Conservation (phyloP, 805 yeast genomes). For the Vanderwaltozyma tropicalis region DNA sequence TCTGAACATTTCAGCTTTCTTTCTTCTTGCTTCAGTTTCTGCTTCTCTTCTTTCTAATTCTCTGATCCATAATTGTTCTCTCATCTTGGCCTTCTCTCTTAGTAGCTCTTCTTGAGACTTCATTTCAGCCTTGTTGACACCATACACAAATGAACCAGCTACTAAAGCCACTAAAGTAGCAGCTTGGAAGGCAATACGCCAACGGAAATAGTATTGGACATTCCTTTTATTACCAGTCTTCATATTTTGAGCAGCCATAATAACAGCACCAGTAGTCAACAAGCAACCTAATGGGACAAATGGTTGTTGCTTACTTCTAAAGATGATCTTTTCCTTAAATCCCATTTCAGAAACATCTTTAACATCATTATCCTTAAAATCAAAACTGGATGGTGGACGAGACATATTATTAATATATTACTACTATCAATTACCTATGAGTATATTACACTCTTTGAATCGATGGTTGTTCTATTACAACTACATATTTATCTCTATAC, state of each 20-base stretch:
- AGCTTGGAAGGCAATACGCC: slow-evolving; percentile 83
- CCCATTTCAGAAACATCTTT: slow-evolving; percentile 3
- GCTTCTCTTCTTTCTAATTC: slow-evolving; percentile 81
- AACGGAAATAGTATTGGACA: slow-evolving; percentile 81
- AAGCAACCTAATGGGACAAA: slow-evolving; percentile 76
- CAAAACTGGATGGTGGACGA: slow-evolving; percentile 23
- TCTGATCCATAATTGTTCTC: slow-evolving; percentile 83
- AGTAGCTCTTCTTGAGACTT: slow-evolving; percentile 53
- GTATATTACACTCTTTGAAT: too few species aligned
- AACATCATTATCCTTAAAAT: slow-evolving; percentile 1
- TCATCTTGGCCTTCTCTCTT: slow-evolving; percentile 67
- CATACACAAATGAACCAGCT: slow-evolving; percentile 66
- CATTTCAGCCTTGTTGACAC: slow-evolving; percentile 38
- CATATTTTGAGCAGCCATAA: slow-evolving; percentile 66
- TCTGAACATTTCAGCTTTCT: slow-evolving; percentile 55
- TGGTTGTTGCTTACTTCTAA: slow-evolving; percentile 64
- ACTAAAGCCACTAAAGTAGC: slow-evolving; percentile 74
- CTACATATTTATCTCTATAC: too few species aligned
- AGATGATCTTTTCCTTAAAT: slow-evolving; percentile 8
- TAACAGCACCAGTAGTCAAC: slow-evolving; percentile 72
- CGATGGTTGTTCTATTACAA: too few species aligned
- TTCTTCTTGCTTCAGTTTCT: slow-evolving; percentile 55
- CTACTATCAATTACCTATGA: too few species aligned
- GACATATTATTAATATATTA: slow-evolving; percentile 13
- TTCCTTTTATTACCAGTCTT: slow-evolving; percentile 58